Evolutionary conservation across 1,284 basidiomycete genomes (phyloP), one percentile per base, ranked within the genome.

Genomic region (Irpex rosettiformis): DNA sequence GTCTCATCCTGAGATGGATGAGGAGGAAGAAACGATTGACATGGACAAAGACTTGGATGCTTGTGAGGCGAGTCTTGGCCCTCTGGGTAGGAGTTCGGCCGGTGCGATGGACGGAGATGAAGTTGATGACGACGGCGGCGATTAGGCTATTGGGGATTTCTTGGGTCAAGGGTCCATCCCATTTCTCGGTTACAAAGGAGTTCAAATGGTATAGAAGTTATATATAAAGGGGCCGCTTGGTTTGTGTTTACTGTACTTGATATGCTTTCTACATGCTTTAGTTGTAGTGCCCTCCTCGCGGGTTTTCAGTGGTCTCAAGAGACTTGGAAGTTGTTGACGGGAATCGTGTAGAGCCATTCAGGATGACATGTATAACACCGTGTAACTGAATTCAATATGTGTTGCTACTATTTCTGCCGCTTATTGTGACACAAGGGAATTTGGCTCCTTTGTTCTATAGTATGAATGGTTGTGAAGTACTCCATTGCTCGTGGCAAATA

Each of bases 21-120:
- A 65, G 27, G 71, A 65, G 16, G 64, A 63, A 54, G 70, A 70
- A 53, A 58, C 62, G 43, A 54, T 72, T 16, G 73, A 74, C 58
- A 57, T 74, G 48, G 69, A 72, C 51, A 64, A 64, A 27, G 69
- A 75, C 53, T 10, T 75, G 56, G 73, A 75, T 55, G 66, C 63
- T 28, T 66, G 66, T 51, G 72, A 73, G 65, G 49, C 63, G 25
- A 61, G 60, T 11, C 61, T 62, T 21, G 69, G 69, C 11, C 59
- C 59, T 21, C 52, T 60, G 30, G 58, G 61, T 6, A 57, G 59
- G 47, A 62, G 60, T 8, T 47, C 54, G 27, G 61, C 62, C 4
- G 48, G 48, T 10, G 58, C 64, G 48, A 53, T 45, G 52, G 71
- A 72, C 24, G 72, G 64, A 21, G 72, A 73, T 29, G 68, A 69